Evolutionary conservation across 2,329 filamentous ascomycete species (phyloP).

Genomic region (Nannizziopsis arthrosporioides): DNA sequence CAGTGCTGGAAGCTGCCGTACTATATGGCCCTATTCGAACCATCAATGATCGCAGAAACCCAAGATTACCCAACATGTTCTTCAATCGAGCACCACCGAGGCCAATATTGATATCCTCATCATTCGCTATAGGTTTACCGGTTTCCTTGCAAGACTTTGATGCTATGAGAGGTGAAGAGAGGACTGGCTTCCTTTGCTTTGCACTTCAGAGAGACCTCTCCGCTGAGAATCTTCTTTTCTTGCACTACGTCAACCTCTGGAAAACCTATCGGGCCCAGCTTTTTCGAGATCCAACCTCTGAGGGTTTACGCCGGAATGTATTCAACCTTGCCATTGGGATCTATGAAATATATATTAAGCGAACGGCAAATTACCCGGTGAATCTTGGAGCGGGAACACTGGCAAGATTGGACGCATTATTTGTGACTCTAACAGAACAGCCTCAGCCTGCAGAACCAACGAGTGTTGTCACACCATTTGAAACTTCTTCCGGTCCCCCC

Average conservation of each 20-base stretch:
- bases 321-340: conserved; percentile 47
- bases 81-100: neutral
- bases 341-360: conserved; percentile 46
- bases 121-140: no score
- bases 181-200: conserved; percentile 47
- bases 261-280: conserved; percentile 28
- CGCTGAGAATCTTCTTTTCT: conserved; percentile 54
- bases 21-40: conserved; percentile 46
- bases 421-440: conserved; percentile 35
- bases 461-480: conserved; percentile 23
- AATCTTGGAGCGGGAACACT: conserved; percentile 49
- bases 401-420: conserved; percentile 40
- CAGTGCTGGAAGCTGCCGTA: conserved; percentile 48
- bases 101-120: no score
- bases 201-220: conserved; percentile 53
- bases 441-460: conserved; percentile 31
- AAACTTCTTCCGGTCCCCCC: conserved; percentile 3
- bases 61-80: neutral
- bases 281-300: conserved; percentile 13
- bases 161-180: conserved; percentile 45
- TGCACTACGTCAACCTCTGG: conserved; percentile 47
- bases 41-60: neutral
- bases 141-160: conserved; percentile 34
- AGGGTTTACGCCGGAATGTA: conserved; percentile 30
- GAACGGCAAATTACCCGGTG: conserved; percentile 50